Evolutionary conservation across 2,329 filamentous ascomycete species (phyloP).

Genomic region (Ophiostoma sp.): DNA sequence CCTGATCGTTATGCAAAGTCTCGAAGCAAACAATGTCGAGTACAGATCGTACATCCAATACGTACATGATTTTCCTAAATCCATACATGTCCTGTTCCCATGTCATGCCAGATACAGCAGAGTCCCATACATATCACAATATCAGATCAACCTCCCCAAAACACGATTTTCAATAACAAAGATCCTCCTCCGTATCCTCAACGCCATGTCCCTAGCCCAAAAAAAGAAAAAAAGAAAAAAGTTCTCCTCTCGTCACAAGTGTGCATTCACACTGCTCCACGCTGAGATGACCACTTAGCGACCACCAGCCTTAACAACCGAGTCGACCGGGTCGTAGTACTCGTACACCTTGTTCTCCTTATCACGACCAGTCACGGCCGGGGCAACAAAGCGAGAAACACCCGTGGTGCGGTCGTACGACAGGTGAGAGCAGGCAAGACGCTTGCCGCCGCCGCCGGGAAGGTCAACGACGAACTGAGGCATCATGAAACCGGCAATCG

Average conservation of each 20-base stretch:
- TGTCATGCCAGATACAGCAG: neutral
- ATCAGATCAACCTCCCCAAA: neutral
- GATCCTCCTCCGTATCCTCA: neutral
- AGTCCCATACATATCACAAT: neutral
- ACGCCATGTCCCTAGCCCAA: neutral
- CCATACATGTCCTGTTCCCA: neutral
- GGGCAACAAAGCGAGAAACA: conserved; percentile 56
- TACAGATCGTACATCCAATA: neutral
- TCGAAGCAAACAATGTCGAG: neutral
- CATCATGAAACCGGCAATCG: conserved; percentile 62
- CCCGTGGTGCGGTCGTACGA: conserved; percentile 56
- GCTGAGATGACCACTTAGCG: neutral
- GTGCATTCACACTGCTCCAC: neutral
- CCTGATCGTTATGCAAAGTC: neutral
- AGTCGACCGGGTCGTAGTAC: conserved; percentile 55
- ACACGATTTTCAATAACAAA: neutral
- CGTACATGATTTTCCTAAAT: neutral
- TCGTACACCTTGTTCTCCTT: conserved; percentile 52
- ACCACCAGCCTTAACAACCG: neutral
- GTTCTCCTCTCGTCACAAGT: neutral
- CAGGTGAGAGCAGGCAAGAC: conserved; percentile 54
- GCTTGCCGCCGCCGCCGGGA: conserved; percentile 63
- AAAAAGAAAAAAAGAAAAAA: neutral
- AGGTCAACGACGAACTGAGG: conserved; percentile 65
- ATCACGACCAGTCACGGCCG: conserved; percentile 49